Base-by-base conservation (phyloP, 139 green algal species). In the Asterochloris erici region DNA sequence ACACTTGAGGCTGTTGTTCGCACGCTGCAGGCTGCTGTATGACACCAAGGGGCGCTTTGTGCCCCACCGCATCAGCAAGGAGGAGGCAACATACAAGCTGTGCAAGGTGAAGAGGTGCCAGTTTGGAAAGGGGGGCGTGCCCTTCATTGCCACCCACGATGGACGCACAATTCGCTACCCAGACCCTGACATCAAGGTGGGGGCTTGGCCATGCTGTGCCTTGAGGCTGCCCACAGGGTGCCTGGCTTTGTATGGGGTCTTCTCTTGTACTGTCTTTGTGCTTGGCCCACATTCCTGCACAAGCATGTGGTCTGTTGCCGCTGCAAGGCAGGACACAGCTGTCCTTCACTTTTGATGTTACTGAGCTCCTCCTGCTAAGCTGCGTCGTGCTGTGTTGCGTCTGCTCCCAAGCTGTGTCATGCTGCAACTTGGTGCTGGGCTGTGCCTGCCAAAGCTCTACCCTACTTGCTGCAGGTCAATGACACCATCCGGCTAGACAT, bases 21-120 rank as follows among this genome's bases (percentile, higher is more conserved):
- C 38, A 54, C 6, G 38, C 38, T 54, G 38, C 38, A 90, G 97
- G 77, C 86, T 99, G 84, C 86, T 99, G 68, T 98, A 98, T 82
- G 97, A 99, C 89, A 88, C 89, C 88, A 99, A 99, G 94, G 97
- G 97, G 63, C 95, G 97, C 85, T 99, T 99, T 89, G 94, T 98
- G 60, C 90, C 98, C 73, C 97, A 99, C 93, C 92, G 96, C 90
- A 99, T 99, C 92, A 93, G 77, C 62, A 88, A 88, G 47, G 96
- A 98, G 88, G 97, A 99, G 93, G 94, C 94, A 26, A 71, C 83
- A 62, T 99, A 99, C 95, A 99, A 99, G 97, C 94, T 99, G 83
- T 97, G 93, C 93, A 97, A 98, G 89, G 97, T 91, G 47, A 80
- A 71, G 73, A 85, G 87, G 79, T 61, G 88, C 69, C 87, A 94